Evolutionary conservation across 306 rosid genomes (phyloP), one percentile per base, ranked within the genome.

Genomic region (Purshia tridentata): DNA sequence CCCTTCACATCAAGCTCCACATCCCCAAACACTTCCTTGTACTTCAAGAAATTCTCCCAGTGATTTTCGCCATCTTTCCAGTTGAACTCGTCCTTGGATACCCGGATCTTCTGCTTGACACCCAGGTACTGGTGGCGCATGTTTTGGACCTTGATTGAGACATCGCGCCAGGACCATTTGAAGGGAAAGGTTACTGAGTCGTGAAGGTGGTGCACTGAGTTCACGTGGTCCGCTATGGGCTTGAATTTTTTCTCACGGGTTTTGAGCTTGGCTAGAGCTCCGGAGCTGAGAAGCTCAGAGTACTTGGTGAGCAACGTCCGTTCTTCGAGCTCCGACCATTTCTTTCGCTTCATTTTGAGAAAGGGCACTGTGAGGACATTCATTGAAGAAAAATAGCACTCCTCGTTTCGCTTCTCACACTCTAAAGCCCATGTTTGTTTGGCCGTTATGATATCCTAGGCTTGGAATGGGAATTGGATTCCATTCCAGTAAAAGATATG

Each of bases 121-220:
- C 98, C 96, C 54, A 93, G 80, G 76, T 93, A 93, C 86, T 93
- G 97, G 68, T 91, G 96, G 18, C 98, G 93, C 98, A 93, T 93
- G 91, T 93, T 91, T 83, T 93, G 97, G 56, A 93, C 96, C 87
- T 93, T 93, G 83, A 91, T 90, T 10, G 97, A 93, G n/a, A 93
- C 97, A 23, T 93, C 98, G 18, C 98, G 93, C 98, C 98, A 93
- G 0, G 96, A 87, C 98, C 98, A 93, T 58, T 82, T 84, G 90
- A 93, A 93, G 11, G 97, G 98, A 75, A 83, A 93, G 71, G 84
- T 74, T 23, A 81, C 4, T 0, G 96, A 87, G 75, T 93, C 91
- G 8, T 66, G 81, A 13, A 82, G 87, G 76, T 93, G 88, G 86
- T 93, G 97, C 11, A 80, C 47, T 10, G 88, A 57, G 78, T 90